Base-by-base conservation (phyloP, 2,329 filamentous ascomycete species). In the Chaetothyriales sp. region DNA sequence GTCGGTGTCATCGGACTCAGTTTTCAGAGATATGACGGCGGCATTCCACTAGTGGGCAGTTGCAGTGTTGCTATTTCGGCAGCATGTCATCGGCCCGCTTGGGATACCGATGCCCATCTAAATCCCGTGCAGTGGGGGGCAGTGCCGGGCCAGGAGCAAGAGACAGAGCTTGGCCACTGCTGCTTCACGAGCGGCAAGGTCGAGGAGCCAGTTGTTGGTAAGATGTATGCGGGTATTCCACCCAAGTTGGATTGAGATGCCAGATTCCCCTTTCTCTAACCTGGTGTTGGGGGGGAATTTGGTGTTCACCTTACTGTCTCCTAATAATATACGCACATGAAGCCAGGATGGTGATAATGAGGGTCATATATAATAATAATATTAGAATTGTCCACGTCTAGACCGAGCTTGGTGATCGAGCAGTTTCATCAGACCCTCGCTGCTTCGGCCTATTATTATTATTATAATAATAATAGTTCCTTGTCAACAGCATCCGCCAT, bases 401-500 rank as follows among this genome's bases (percentile, higher is more conserved):
- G n/a, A n/a, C n/a, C n/a, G n/a, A n/a, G n/a, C n/a, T n/a, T n/a
- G n/a, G n/a, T n/a, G n/a, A n/a, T n/a, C n/a, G n/a, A n/a, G n/a
- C n/a, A n/a, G n/a, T n/a, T n/a, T n/a, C n/a, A n/a, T n/a, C n/a
- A n/a, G n/a, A n/a, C n/a, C n/a, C n/a, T n/a, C n/a, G n/a, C n/a
- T n/a, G n/a, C n/a, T n/a, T n/a, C n/a, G n/a, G n/a, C n/a, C n/a
- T n/a, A n/a, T n/a, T n/a, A n/a, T n/a, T n/a, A n/a, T n/a, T n/a
- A n/a, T n/a, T n/a, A n/a, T n/a, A n/a, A n/a, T n/a, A n/a, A 39
- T 15, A 15, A 39, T 39, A 39, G 2, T 7, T 52, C 67, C 60
- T 66, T 59, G 60, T 78, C 69, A 51, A 76, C 71, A 10, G 73
- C 72, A 63, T 76, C 74, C 0, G 78, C 80, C 71, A 83, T 75